These are phyloP conservation scores for Penicillium sp. DNA, from an alignment of 2,329 filamentous ascomycete species.

Conservation along the genomic window DNA sequence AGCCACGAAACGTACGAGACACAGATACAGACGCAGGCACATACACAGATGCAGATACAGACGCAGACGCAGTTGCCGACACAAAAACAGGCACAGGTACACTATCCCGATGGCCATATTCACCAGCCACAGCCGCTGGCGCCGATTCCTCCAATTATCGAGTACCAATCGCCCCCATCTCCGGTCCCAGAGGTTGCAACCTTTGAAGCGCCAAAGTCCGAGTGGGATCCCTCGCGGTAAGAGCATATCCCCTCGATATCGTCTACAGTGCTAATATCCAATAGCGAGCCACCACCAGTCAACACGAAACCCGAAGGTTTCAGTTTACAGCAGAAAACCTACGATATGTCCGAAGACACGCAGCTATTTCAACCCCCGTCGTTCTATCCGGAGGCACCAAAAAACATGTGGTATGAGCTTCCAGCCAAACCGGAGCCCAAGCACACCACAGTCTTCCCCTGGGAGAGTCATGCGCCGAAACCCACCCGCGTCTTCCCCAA, in stretches of 20 bases:
- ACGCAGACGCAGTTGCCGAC: background rate
- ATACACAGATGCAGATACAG: background rate
- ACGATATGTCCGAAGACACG: slow-evolving; percentile 77
- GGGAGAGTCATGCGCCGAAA: slow-evolving; percentile 69
- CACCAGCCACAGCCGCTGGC: slow-evolving; percentile 39
- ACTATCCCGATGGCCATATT: slow-evolving; percentile 9
- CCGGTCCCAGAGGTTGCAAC: slow-evolving; percentile 37
- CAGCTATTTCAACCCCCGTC: slow-evolving; percentile 73
- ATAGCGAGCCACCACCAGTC: slow-evolving; percentile 59
- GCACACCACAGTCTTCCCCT: slow-evolving; percentile 78
- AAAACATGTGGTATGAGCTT: slow-evolving; percentile 83
- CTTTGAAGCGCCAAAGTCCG: slow-evolving; percentile 57
- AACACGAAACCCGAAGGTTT: slow-evolving; percentile 79
- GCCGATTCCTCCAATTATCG: slow-evolving; percentile 43
- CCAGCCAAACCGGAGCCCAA: slow-evolving; percentile 60
- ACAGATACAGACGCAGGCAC: background rate
- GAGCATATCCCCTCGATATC: slow-evolving; percentile 22
- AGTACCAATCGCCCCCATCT: slow-evolving; percentile 37
- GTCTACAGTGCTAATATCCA: slow-evolving; percentile 20
- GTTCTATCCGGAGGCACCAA: slow-evolving; percentile 78
- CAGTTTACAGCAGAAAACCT: slow-evolving; percentile 75
- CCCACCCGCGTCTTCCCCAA: slow-evolving; percentile 52
- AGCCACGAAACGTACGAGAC: slow-evolving; percentile 7
- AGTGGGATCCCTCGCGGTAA: slow-evolving; percentile 63
- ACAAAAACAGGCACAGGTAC: background rate